Evolutionary conservation across 768 basidiomycete genomes (phyloP), one percentile per base, ranked within the genome.

Genomic region (Hypholoma sublateritium): DNA sequence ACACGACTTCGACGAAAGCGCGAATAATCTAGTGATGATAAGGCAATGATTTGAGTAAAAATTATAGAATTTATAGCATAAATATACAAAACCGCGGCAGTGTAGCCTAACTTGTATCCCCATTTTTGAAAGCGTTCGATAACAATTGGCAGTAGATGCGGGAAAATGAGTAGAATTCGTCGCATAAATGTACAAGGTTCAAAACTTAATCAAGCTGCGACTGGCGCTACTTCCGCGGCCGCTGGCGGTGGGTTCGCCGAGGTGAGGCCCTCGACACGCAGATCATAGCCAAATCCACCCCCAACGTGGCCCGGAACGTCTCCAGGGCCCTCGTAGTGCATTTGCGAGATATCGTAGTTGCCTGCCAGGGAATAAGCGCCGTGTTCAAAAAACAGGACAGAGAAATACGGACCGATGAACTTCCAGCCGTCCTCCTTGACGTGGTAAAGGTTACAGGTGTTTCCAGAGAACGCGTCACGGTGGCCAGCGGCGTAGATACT

Each of bases 401-500:
- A 11, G n/a, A 56, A 50, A 28, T 41, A 76, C 85, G 39, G 67
- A 94, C 95, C 92, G 66, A 98, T 90, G 77, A 98, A 98, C 61
- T 87, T 80, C 97, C 97, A 99, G 5, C 96, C 96, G 57, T 91
- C 82, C 71, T 96, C 87, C 70, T 93, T 89, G 67, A 99, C 92
- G 59, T 97, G 95, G 70, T 93, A 99, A 37, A 99, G 78, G 74
- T 98, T 99, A 76, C 91, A 88, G 5, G 92, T 88, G 76, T 99
- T 99, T 50, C 94, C 94, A 5, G 95, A 96, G 78, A 89, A 96
- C 5, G 94, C 94, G 71, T 97, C 95, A 60, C 96, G 88, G 72
- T 98, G 97, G 59, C 93, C 93, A 50, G 97, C 97, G 42, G 96
- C 96, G 64, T 95, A 93, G 70, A 99, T 98, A 62, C 93, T 94